A percentile compares a stretch with the other conserved stretches of the same genome.
phyloP scores from a whole-genome alignment of 495 filamentous ascomycete species.

The Daldinia bambusicola region DNA sequence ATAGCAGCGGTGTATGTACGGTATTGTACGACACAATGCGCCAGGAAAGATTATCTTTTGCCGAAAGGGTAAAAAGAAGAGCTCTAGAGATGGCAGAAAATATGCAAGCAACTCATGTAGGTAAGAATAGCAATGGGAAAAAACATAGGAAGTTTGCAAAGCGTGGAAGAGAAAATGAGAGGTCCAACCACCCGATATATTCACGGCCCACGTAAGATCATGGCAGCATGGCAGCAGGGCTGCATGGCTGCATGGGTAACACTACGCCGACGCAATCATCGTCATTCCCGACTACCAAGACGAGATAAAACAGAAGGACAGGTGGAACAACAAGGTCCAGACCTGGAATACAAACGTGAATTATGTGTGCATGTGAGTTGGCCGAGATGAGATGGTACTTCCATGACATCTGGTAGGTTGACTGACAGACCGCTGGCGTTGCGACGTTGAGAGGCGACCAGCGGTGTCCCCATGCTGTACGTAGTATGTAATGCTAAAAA shows the following conservation, averaged over 20 bases:
- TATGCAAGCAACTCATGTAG: conserved; percentile 33
- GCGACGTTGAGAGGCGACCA: conserved; percentile 3
- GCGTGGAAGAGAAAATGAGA: conserved; percentile 15
- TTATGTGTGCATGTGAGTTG: conserved; percentile 1
- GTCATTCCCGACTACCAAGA: conserved; percentile 27
- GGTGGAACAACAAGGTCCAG: conserved; percentile 25
- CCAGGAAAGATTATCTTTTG: conserved; percentile 12
- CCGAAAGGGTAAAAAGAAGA: conserved; percentile 30
- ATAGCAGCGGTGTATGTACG: conserved; percentile 15
- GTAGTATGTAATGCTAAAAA: conserved; percentile 2
- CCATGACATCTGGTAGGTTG: background rate
- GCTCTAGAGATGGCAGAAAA: conserved; percentile 29
- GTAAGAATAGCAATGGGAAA: conserved; percentile 18
- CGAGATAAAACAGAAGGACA: conserved; percentile 8
- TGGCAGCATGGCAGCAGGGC: conserved; percentile 4
- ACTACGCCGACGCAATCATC: conserved; percentile 29
- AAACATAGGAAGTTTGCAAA: conserved; percentile 14
- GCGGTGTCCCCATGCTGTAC: conserved; percentile 1
- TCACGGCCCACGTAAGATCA: conserved; percentile 25
- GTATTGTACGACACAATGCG: conserved; percentile 28
- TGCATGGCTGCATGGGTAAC: background rate
- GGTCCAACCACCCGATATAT: conserved; percentile 46
- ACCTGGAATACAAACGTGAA: conserved; percentile 2
- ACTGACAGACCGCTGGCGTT: background rate
- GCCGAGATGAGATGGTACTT: background rate